These are phyloP conservation scores for Chrysoporthe puriensis DNA, from an alignment of 2,329 filamentous ascomycete species.

Conservation along the genomic window DNA sequence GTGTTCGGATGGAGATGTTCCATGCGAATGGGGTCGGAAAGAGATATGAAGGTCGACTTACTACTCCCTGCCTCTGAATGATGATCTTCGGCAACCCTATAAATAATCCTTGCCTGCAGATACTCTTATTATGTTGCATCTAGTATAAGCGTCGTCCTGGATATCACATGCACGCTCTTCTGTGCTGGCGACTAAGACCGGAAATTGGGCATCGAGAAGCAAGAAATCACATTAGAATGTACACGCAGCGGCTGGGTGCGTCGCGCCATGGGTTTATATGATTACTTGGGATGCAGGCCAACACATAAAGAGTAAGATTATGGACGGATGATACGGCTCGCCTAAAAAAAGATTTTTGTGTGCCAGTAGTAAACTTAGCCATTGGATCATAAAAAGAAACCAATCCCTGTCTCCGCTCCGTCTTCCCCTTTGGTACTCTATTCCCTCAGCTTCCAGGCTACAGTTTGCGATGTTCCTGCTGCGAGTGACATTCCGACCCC, in stretches of 20 bases:
- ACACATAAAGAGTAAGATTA: constrained; percentile 1
- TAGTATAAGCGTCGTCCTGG: neutral
- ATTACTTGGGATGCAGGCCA: neutral
- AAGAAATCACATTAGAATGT: neutral
- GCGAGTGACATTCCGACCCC: neutral
- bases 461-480: neutral
- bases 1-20: constrained; percentile 1
- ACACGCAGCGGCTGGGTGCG: neutral
- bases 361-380: neutral
- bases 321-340: constrained; percentile 23
- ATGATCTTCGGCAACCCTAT: neutral
- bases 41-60: neutral
- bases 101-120: neutral
- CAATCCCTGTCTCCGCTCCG: neutral
- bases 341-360: constrained; percentile 27
- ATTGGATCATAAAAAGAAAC: constrained; percentile 8
- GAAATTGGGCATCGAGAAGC: neutral
- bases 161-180: neutral
- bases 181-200: neutral
- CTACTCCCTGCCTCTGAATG: neutral
- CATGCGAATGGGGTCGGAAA: neutral
- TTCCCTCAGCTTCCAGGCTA: neutral
- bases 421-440: neutral
- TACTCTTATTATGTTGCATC: neutral
- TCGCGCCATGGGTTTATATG: constrained; percentile 12